Evolutionary conservation across 768 basidiomycete genomes (phyloP).

Genomic region (Collybia mongolica): DNA sequence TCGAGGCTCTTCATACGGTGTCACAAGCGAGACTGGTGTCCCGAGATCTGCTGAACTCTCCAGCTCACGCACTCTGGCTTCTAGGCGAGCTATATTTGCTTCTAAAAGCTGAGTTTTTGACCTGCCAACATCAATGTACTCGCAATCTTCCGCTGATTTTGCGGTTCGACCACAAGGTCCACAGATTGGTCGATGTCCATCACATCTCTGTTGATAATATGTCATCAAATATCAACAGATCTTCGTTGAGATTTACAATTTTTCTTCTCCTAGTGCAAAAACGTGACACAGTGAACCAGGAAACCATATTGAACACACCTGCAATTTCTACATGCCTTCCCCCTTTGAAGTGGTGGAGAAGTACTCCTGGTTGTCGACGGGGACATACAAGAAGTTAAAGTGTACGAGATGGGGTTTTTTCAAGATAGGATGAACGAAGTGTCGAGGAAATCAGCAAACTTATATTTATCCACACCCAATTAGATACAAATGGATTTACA

Average conservation of each 20-base stretch:
- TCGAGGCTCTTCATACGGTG: slow-evolving; percentile 43
- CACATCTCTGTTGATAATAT: slow-evolving; percentile 49
- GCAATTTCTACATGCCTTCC: slow-evolving; percentile 50
- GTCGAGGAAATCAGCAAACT: too few species aligned
- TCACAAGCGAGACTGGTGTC: slow-evolving; percentile 43
- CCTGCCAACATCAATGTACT: slow-evolving; percentile 61
- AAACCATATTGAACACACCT: slow-evolving; percentile 25
- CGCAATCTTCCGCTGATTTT: slow-evolving; percentile 57
- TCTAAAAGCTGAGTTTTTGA: slow-evolving; percentile 60
- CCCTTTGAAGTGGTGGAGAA: slow-evolving; percentile 26
- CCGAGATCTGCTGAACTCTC: slow-evolving; percentile 44
- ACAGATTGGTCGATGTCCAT: slow-evolving; percentile 59
- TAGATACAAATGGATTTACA: too few species aligned
- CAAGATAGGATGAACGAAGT: too few species aligned
- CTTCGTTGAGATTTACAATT: slow-evolving; percentile 31
- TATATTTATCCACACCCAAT: too few species aligned
- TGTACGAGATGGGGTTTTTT: too few species aligned
- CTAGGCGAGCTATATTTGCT: slow-evolving; percentile 52
- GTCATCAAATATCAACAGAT: background rate
- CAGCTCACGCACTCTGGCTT: slow-evolving; percentile 51
- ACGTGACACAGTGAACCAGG: background rate
- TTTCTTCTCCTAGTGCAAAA: slow-evolving; percentile 24
- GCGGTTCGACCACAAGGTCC: slow-evolving; percentile 55
- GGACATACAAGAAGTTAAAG: background rate
- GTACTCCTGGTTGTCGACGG: background rate